Conservation (phyloP, 495 filamentous ascomycete species). For the Penicillium bialowiezense region DNA sequence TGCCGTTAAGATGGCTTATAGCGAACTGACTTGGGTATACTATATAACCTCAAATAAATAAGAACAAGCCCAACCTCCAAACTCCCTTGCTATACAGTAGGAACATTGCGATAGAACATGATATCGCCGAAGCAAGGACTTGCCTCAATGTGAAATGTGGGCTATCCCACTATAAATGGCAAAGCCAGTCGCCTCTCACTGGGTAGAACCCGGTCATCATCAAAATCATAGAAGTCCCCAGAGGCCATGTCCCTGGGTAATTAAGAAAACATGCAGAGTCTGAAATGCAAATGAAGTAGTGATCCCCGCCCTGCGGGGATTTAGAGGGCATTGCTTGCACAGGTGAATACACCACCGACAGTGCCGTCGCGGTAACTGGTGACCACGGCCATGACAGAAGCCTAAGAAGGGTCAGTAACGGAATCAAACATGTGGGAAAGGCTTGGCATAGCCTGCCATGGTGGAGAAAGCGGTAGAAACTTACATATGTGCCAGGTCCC, state of each 20-base stretch:
- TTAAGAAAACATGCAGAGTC: not conserved
- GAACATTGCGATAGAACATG: too few species aligned
- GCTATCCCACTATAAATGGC: not conserved
- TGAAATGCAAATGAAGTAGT: not conserved
- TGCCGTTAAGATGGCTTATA: too few species aligned
- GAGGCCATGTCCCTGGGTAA: not conserved
- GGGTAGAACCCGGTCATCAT: not conserved
- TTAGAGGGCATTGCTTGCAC: slow-evolving; percentile 56
- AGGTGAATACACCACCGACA: slow-evolving; percentile 61
- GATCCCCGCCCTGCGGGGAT: slow-evolving; percentile 8
- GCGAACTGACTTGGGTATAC: too few species aligned
- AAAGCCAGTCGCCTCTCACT: not conserved
- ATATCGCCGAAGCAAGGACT: not conserved
- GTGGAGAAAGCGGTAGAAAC: slow-evolving; percentile 27
- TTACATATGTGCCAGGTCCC: slow-evolving; percentile 74
- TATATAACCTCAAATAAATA: too few species aligned
- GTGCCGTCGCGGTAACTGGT: slow-evolving; percentile 52
- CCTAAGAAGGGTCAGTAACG: slow-evolving; percentile 26
- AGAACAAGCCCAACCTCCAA: too few species aligned
- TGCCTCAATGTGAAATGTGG: too few species aligned
- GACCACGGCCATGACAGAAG: slow-evolving; percentile 62
- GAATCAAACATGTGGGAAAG: not conserved
- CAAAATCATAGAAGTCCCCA: not conserved
- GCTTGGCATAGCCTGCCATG: not conserved
- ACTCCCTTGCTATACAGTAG: too few species aligned